Conservation (phyloP, 2,329 filamentous ascomycete species). For the Phoma sp. region DNA sequence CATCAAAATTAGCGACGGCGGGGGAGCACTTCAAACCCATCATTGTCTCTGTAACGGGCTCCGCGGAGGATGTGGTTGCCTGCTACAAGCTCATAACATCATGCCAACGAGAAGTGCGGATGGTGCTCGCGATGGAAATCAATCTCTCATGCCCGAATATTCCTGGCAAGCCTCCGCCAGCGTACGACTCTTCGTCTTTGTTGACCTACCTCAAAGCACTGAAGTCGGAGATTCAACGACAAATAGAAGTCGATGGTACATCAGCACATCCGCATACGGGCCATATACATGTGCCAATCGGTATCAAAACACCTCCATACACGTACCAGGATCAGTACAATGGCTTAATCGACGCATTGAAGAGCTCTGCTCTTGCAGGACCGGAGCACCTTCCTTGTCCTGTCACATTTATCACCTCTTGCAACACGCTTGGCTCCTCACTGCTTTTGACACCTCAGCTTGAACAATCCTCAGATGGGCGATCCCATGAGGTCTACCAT, state of each 20-base stretch:
- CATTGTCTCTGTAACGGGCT: conserved; percentile 74
- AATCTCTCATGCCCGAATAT: conserved; percentile 85
- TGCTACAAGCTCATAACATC: conserved; percentile 61
- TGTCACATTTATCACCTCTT: conserved; percentile 73
- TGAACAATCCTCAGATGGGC: conserved; percentile 13
- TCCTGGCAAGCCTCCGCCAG: conserved; percentile 69
- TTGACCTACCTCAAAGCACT: conserved; percentile 62
- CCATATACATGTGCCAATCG: conserved; percentile 54
- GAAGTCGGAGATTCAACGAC: conserved; percentile 36
- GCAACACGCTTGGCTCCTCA: conserved; percentile 75
- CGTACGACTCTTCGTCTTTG: conserved; percentile 64
- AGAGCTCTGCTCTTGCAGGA: conserved; percentile 31
- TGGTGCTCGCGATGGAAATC: conserved; percentile 72
- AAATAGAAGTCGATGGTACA: conserved; percentile 10
- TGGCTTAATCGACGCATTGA: conserved; percentile 61
- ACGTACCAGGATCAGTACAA: conserved; percentile 72
- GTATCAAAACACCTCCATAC: conserved; percentile 79
- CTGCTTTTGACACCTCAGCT: conserved; percentile 58
- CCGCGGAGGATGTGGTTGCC: conserved; percentile 60
- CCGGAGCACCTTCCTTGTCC: conserved; percentile 39
- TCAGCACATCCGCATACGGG: conserved; percentile 11
- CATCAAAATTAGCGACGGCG: neutral
- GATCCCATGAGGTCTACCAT: conserved; percentile 24
- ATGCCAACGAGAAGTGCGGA: conserved; percentile 38
- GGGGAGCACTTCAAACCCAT: conserved; percentile 60